Evolutionary conservation across 148 eudicot species (phyloP).

Genomic region (Linanthus parryae): DNA sequence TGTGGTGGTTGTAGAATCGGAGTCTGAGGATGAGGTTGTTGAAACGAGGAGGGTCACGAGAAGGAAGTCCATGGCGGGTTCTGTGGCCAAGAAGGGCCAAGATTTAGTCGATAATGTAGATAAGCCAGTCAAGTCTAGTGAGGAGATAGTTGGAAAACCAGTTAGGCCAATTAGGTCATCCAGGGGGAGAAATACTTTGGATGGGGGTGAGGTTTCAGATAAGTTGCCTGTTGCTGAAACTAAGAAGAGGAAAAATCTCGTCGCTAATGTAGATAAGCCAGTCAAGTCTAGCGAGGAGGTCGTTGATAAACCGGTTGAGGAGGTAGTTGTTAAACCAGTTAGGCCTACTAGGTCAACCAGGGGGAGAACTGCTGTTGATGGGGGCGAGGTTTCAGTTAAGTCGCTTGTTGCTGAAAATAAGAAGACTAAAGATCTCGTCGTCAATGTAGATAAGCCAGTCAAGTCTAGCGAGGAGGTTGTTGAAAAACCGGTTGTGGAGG

Average conservation of each 20-base stretch:
- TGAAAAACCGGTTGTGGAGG: too few species aligned
- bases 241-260: neutral
- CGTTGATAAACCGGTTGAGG: too few species aligned
- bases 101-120: neutral
- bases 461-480: too few species aligned
- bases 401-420: too few species aligned
- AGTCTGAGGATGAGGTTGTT: slow-evolving; percentile 19
- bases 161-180: slow-evolving; percentile 4
- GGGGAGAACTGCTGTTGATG: too few species aligned
- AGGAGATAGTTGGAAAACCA: neutral
- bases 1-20: slow-evolving; percentile 44
- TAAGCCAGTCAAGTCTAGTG: neutral
- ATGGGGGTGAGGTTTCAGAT: neutral
- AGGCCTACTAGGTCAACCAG: too few species aligned
- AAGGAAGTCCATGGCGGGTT: slow-evolving; percentile 21
- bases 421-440: too few species aligned
- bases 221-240: neutral
- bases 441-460: too few species aligned
- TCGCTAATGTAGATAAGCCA: too few species aligned
- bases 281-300: too few species aligned
- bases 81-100: neutral
- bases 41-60: slow-evolving; percentile 28
- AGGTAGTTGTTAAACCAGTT: too few species aligned
- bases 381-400: too few species aligned
- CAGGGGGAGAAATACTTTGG: neutral